Conservation (phyloP, 176 grass and related monocot species). For the Dendrocalamus sinicus region DNA sequence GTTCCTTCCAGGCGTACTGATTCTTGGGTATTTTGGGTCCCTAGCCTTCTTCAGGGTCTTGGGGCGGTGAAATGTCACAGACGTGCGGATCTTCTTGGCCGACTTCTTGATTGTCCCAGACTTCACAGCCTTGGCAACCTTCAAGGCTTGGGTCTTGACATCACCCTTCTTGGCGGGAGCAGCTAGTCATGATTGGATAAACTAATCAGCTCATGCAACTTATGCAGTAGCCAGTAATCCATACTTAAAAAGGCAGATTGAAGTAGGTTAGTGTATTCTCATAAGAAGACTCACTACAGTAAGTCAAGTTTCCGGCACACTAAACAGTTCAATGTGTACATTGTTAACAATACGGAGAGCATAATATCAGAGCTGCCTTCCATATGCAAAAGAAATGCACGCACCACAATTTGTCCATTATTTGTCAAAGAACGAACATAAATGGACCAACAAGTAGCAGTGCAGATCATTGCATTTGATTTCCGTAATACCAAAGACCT, state of each 20-base stretch:
- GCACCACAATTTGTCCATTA: background rate
- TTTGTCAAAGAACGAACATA: background rate
- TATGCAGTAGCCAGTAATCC: background rate
- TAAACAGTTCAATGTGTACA: background rate
- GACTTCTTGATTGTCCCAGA: conserved; percentile 58
- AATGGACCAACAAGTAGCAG: background rate
- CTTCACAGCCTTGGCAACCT: conserved; percentile 81
- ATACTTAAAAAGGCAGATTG: background rate
- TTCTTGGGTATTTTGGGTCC: conserved; percentile 67
- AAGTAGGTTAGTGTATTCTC: background rate
- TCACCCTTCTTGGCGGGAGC: conserved; percentile 54
- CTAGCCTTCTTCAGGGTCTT: conserved; percentile 67
- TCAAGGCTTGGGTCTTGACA: conserved; percentile 70
- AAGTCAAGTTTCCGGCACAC: background rate
- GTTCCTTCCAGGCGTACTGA: conserved; percentile 67
- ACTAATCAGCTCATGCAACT: background rate
- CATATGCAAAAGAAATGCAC: background rate
- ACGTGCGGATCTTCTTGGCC: conserved; percentile 69
- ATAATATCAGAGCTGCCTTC: background rate
- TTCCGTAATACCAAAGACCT: background rate
- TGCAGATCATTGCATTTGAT: background rate
- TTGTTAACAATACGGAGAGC: background rate
- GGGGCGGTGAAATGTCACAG: conserved; percentile 71
- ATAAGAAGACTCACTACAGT: background rate
- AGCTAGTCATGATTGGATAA: conserved; percentile 20